A percentile compares a stretch with the other conserved stretches of the same genome.
Evolutionary conservation across 1,284 basidiomycete species (phyloP).

Genomic region (Fomitiporia mediterranea): DNA sequence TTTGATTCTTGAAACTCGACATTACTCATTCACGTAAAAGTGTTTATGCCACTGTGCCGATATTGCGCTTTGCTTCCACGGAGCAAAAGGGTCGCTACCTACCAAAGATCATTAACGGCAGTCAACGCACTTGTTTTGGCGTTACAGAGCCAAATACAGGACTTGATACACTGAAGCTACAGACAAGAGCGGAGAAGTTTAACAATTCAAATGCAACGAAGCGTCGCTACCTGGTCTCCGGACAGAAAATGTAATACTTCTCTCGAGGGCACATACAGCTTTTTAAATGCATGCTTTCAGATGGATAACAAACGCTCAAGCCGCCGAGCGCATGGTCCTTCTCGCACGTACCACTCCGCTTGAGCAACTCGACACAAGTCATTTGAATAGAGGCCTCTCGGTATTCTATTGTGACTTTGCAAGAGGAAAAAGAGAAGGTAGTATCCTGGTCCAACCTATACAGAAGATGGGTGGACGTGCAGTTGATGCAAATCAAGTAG

Average conservation of each 20-base stretch:
- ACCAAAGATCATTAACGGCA: conserved; percentile 31
- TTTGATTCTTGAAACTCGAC: not conserved
- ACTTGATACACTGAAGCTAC: conserved; percentile 30
- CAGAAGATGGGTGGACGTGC: conserved; percentile 35
- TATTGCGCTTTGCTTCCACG: conserved; percentile 22
- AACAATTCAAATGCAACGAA: conserved; percentile 16
- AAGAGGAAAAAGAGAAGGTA: conserved; percentile 22
- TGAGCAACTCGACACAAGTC: conserved; percentile 21
- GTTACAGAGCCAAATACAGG: conserved; percentile 34
- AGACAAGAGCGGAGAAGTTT: conserved; percentile 26
- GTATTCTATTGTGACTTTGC: conserved; percentile 28
- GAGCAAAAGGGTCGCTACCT: conserved; percentile 29
- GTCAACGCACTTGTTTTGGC: conserved; percentile 33
- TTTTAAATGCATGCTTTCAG: not conserved
- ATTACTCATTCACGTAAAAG: conserved; percentile 5
- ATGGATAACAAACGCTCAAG: conserved; percentile 27
- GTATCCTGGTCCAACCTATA: conserved; percentile 30
- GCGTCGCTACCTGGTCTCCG: conserved; percentile 27
- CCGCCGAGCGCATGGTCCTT: conserved; percentile 29
- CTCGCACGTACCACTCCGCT: conserved; percentile 31
- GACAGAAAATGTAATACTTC: conserved; percentile 26
- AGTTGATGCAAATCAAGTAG: conserved; percentile 32
- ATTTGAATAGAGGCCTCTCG: conserved; percentile 20
- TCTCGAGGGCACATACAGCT: conserved; percentile 23
- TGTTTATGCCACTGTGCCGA: conserved; percentile 24